These are phyloP conservation scores for Grosmannia penicillata DNA, from an alignment of 2,329 filamentous ascomycete genomes.

Conservation along the genomic window DNA sequence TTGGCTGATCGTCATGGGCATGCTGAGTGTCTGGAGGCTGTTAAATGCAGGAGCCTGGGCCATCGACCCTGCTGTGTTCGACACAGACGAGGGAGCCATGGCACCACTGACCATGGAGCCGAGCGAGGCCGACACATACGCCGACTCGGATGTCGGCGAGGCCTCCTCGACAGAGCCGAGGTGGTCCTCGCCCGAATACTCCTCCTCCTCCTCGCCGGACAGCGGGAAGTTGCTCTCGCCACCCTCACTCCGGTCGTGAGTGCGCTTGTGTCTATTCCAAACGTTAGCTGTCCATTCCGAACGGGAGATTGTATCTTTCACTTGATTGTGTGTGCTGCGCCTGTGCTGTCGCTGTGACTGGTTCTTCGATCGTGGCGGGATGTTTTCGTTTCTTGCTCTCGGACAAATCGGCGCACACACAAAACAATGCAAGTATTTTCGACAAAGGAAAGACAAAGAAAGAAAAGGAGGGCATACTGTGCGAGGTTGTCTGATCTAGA, in stretches of 20 bases:
- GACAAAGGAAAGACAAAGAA: conserved; percentile 18
- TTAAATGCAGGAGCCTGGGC: conserved; percentile 30
- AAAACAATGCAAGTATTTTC: conserved; percentile 11
- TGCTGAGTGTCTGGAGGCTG: conserved; percentile 45
- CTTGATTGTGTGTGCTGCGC: conserved; percentile 13
- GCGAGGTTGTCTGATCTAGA: conserved; percentile 97
- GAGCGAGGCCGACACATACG: conserved; percentile 41
- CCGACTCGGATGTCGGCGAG: conserved; percentile 56
- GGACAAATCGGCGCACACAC: conserved; percentile 22
- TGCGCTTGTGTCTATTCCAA: conserved; percentile 64
- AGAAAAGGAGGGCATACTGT: conserved; percentile 53
- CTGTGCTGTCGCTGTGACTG: conserved; percentile 8
- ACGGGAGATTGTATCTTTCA: background rate
- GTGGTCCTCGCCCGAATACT: conserved; percentile 69
- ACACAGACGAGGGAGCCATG: conserved; percentile 9
- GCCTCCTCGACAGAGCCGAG: conserved; percentile 68
- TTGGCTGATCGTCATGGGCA: conserved; percentile 49
- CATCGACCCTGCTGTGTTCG: conserved; percentile 14
- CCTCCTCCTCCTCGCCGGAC: conserved; percentile 76
- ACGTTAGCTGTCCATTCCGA: conserved; percentile 20
- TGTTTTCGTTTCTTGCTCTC: conserved; percentile 8
- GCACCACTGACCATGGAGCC: conserved; percentile 25
- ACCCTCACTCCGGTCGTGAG: conserved; percentile 50
- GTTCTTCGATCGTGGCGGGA: background rate
- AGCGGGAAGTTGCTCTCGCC: conserved; percentile 43